phyloP scores from a whole-genome alignment of 208 protist species.

The Trypanosoma platydactyli region DNA sequence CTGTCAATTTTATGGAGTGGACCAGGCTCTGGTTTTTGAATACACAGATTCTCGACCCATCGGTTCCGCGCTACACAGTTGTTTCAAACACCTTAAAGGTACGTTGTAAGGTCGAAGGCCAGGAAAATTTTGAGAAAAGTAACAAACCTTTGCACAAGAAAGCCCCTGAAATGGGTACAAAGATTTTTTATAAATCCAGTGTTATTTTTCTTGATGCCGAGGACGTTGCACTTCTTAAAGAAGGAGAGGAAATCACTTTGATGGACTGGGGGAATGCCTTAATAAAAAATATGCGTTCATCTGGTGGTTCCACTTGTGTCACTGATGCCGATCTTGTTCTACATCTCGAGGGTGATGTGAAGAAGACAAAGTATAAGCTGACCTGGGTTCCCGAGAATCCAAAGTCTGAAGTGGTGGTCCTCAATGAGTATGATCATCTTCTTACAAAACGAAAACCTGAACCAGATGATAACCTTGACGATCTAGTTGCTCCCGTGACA shows the following conservation, averaged over 20 bases:
- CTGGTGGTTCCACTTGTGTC: constrained; percentile 38
- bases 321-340: constrained; percentile 76
- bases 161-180: constrained; percentile 92
- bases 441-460: constrained; percentile 97
- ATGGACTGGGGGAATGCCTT: constrained; percentile 99
- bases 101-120: constrained; percentile 74
- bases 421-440: constrained; percentile 96
- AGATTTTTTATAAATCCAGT: constrained; percentile 88
- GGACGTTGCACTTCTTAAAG: constrained; percentile 91
- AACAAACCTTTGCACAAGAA: constrained; percentile 94
- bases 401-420: constrained; percentile 60
- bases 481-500: constrained; percentile 92
- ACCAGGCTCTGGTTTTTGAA: constrained; percentile 99
- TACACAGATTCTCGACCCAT: constrained; percentile 96
- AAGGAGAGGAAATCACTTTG: constrained; percentile 97
- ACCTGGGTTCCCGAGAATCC: constrained; percentile 94
- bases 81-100: constrained; percentile 84
- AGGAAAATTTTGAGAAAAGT: constrained; percentile 51
- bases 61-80: constrained; percentile 95
- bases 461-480: constrained; percentile 91
- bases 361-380: constrained; percentile 98
- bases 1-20: constrained; percentile 97
- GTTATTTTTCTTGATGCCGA: constrained; percentile 93
- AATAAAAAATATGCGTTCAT: constrained; percentile 70
- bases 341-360: constrained; percentile 94